Percentiles rank a stretch among this genome's conserved stretches.
Evolutionary conservation across 257 asterid genomes (phyloP).

Genomic region (Ocimum tenuiflorum): DNA sequence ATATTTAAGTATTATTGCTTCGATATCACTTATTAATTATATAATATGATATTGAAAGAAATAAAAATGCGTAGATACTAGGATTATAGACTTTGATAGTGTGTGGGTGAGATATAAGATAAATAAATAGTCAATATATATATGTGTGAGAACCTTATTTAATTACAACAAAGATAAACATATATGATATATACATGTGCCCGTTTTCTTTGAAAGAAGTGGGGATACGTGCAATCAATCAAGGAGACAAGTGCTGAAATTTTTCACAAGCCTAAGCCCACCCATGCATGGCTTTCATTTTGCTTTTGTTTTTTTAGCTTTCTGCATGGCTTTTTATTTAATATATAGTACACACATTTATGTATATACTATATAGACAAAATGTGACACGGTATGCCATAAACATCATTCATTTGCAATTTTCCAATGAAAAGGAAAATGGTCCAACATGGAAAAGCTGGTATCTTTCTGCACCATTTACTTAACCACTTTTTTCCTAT

Average conservation of each 20-base stretch:
- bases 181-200: neutral
- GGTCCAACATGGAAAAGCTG: neutral
- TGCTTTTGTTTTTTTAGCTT: slow-evolving; percentile 15
- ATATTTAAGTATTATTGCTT: too few relatives aligned
- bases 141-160: neutral
- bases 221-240: slow-evolving; percentile 49
- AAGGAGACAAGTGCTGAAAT: slow-evolving; percentile 38
- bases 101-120: too few relatives aligned
- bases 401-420: neutral
- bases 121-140: neutral
- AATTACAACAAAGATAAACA: neutral
- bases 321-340: slow-evolving; percentile 1
- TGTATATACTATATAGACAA: neutral
- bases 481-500: slow-evolving; percentile 11
- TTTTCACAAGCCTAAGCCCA: slow-evolving; percentile 33
- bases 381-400: too few relatives aligned
- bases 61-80: too few relatives aligned
- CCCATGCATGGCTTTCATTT: neutral
- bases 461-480: too few relatives aligned
- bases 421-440: too few relatives aligned
- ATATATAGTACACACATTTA: neutral
- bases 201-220: slow-evolving; percentile 14
- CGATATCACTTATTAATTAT: too few relatives aligned
- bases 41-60: too few relatives aligned
- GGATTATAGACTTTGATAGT: too few relatives aligned